Evolutionary conservation across 140 eudicot genomes (phyloP), one percentile per base, ranked within the genome.

Genomic region (Bidens hawaiensis): DNA sequence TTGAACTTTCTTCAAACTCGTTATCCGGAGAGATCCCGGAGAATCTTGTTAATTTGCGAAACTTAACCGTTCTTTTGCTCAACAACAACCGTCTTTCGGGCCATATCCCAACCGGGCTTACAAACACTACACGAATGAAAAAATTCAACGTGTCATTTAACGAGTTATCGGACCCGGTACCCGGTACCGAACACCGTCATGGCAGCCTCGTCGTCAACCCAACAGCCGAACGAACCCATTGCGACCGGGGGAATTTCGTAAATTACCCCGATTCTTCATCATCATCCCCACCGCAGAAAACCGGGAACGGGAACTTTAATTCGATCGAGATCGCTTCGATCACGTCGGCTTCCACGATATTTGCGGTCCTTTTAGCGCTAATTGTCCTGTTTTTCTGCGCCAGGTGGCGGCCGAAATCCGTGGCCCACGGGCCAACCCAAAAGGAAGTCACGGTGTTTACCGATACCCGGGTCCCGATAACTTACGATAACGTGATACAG

Each of bases 261-360:
- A 72, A 57, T 67, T 53, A 56, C 65, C 68, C 76, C 2, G 75
- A 45, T 4, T 59, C 89, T 26, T 68, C 89, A n/a, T n/a, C n/a
- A n/a, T n/a, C n/a, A 8, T 43, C 70, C 41, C 51, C 78, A 6
- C 5, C 58, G 10, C 52, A 26, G 18, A 73, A 64, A 40, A 11
- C 67, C 0, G 28, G 78, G 4, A 43, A 51, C 38, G 28, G 55
- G 10, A 68, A 74, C 59, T 69, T 84, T 43, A 76, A 61, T 63
- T 82, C 90, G 6, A 82, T 88, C 3, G 90, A 85, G 84, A 80
- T 88, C 24, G 96, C 96, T 24, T 77, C 85, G 5, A 73, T 88
- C 50, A 77, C 85, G 5, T 85, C 83, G 0, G 96, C 85, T 26
- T 84, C 90, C 2, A 88, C 90, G 27, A 78, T 88, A 55, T 67